Evolutionary conservation across 2,329 filamentous ascomycete genomes (phyloP), one percentile per base, ranked within the genome.

Genomic region (Xylaria sp.): DNA sequence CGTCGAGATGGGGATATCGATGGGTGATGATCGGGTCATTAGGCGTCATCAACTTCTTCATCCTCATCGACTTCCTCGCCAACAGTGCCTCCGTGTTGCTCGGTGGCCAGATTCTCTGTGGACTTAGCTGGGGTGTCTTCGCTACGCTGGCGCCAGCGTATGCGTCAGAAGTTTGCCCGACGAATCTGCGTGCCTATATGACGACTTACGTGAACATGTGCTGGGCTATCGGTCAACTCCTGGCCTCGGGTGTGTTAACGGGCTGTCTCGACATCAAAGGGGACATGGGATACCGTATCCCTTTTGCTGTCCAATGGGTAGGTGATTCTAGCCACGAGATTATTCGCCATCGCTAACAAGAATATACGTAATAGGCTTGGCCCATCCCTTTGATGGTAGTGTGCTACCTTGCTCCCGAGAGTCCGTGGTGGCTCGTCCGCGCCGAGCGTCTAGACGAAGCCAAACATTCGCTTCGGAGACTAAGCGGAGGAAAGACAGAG

Each of bases 181-280:
- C 68, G 1, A 68, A 68, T 8, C 65, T 75, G 37, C 69, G 72
- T 44, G 69, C 66, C n/a, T 74, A 73, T 58, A 57, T 81, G 35
- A 78, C 77, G 0, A 76, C 74, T 0, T 79, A 76, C 58, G 75
- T 77, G 18, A 79, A 80, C 60, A 68, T 80, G 57, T 80, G 78
- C 58, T 80, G 77, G 72, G 75, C 75, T 6, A 68, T 77, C 18
- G 78, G 77, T 1, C 76, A 79, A 58, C 66, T 79, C 13, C 63
- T 77, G 16, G 72, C 75, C 1, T 70, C 76, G 0, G 76, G 73
- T 0, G 75, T 80, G 1, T 68, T 78, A 8, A 70, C 72, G 23
- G 73, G 66, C 4, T 73, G 78, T 18, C 66, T 78, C 3, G 52
- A 64, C 13, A 70, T 71, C 37, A 57, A 67, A 1, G 69, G 69